phyloP scores from a whole-genome alignment of 371 early-diverging fungal species.

The Amoeboaphelidium protococcarum region DNA sequence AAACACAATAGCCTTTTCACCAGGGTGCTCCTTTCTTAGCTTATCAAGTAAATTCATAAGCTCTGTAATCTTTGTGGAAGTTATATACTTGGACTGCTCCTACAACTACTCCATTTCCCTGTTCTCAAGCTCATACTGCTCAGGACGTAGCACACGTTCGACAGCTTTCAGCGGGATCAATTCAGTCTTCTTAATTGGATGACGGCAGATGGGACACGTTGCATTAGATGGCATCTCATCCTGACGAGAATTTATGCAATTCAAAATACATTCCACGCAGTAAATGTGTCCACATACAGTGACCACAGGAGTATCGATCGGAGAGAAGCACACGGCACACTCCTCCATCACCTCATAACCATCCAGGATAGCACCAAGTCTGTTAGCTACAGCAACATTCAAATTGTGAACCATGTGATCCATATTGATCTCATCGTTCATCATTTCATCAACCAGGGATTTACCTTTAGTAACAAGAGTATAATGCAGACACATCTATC shows the following conservation, averaged over 20 bases:
- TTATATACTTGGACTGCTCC: no score
- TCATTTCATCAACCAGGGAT: background rate
- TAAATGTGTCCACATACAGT: background rate
- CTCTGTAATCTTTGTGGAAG: background rate
- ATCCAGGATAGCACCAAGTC: background rate
- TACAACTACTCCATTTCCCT: no score
- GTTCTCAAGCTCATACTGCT: no score
- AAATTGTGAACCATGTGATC: background rate
- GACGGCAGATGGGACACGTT: no score
- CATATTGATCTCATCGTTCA: background rate
- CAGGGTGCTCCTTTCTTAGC: background rate
- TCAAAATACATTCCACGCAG: background rate
- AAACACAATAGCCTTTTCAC: slow-evolving; percentile 8
- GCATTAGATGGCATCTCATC: no score
- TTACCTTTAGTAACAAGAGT: background rate
- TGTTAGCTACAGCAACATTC: background rate
- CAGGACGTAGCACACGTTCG: no score
- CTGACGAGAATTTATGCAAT: no score
- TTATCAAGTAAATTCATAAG: background rate
- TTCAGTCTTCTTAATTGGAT: no score
- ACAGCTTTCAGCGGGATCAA: no score
- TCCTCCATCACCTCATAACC: background rate
- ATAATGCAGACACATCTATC: background rate
- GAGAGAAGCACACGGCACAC: background rate
- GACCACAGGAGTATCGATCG: background rate